A percentile compares a stretch with the other conserved stretches of the same genome.
phyloP scores from a whole-genome alignment of 345 rosid genomes.

The Cardamine resedifolia region DNA sequence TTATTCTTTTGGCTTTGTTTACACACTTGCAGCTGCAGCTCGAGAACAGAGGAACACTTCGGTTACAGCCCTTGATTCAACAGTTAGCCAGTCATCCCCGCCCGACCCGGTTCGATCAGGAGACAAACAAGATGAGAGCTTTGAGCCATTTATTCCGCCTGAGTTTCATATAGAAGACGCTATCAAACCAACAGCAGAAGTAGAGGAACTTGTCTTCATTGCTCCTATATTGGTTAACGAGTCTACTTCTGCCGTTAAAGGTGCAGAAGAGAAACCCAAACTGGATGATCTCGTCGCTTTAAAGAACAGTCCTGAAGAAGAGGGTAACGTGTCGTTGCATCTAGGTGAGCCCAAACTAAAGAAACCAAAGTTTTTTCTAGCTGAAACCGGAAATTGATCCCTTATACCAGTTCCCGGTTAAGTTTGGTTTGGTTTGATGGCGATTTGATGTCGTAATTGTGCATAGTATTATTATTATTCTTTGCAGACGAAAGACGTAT shows the following conservation, averaged over 20 bases:
- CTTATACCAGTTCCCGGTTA: constrained; percentile 18
- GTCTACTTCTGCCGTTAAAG: constrained; percentile 38
- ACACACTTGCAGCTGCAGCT: constrained; percentile 45
- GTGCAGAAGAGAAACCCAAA: constrained; percentile 28
- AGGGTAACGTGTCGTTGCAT: constrained; percentile 60
- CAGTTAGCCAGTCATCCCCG: constrained; percentile 73
- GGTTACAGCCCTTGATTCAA: constrained; percentile 59
- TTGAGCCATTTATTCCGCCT: constrained; percentile 53
- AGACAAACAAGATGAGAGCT: constrained; percentile 54
- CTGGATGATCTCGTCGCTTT: constrained; percentile 55
- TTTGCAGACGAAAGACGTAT: constrained; percentile 7
- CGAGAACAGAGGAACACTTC: constrained; percentile 69
- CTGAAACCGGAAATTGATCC: constrained; percentile 1
- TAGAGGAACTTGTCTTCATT: constrained; percentile 69
- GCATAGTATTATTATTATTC: constrained; percentile 33
- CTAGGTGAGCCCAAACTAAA: constrained; percentile 58
- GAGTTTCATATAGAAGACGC: constrained; percentile 52
- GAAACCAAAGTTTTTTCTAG: constrained; percentile 36
- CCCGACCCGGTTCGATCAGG: constrained; percentile 43
- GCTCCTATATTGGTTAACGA: constrained; percentile 45
- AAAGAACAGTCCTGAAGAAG: constrained; percentile 55
- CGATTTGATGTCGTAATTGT: constrained; percentile 16
- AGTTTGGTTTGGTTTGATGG: constrained; percentile 22
- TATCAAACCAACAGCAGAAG: constrained; percentile 38
- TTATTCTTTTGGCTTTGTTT: neutral